These are phyloP conservation scores for Prasinococcaceae sp. DNA, from an alignment of 139 green algal genomes.

Conservation along the genomic window DNA sequence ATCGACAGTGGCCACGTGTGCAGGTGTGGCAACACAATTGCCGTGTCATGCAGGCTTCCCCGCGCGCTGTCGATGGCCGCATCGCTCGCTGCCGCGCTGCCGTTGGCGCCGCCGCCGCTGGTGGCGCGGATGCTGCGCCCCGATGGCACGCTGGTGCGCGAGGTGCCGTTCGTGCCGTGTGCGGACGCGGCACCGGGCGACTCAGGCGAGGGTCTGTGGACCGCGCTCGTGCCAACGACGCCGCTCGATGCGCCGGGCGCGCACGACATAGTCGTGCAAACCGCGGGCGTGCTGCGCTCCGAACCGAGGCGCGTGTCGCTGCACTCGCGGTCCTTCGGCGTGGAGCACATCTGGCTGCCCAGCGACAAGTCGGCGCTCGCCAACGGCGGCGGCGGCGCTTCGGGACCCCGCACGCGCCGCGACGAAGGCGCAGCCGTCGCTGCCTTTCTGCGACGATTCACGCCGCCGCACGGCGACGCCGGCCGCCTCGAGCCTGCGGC, in stretches of 20 bases:
- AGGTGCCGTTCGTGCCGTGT: too few relatives aligned
- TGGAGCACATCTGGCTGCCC: slow-evolving; percentile 25
- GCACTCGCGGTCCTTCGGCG: slow-evolving; percentile 13
- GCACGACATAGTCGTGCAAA: not conserved
- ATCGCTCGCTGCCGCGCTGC: too few relatives aligned
- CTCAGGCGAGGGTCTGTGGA: too few relatives aligned
- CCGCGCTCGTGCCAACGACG: slow-evolving; percentile 23
- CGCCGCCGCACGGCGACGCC: not conserved
- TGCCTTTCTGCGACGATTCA: not conserved
- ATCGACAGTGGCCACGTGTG: too few relatives aligned
- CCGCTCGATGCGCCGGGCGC: slow-evolving; percentile 20
- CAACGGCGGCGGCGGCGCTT: slow-evolving; percentile 1
- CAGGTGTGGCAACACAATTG: too few relatives aligned
- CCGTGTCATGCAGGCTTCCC: too few relatives aligned
- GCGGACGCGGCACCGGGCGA: too few relatives aligned
- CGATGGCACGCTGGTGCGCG: too few relatives aligned
- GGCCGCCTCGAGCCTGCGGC: not conserved
- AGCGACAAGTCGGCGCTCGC: slow-evolving; percentile 13
- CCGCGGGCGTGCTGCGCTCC: not conserved
- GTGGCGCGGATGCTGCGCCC: too few relatives aligned
- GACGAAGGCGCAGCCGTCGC: not conserved
- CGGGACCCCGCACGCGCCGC: not conserved
- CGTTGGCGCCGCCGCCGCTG: too few relatives aligned
- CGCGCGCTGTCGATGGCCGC: too few relatives aligned
- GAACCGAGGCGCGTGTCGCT: slow-evolving; percentile 1